A percentile compares a stretch with the other conserved stretches of the same genome.
phyloP scores from a whole-genome alignment of 2,329 filamentous ascomycete species.

The Ascocoryne sarcoides region DNA sequence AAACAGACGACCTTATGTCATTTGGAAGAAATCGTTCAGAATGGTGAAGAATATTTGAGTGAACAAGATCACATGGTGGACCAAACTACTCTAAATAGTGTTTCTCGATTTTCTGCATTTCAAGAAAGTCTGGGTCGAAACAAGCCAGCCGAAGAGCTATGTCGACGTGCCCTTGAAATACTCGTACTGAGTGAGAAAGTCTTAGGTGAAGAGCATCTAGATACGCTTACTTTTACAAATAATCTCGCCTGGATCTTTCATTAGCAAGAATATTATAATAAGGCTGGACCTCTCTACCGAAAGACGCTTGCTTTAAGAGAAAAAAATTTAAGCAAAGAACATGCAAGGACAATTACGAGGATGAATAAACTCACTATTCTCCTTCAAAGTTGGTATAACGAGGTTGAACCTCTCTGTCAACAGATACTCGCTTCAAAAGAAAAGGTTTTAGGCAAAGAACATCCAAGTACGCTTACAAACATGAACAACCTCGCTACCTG shows the following conservation, averaged over 20 bases:
- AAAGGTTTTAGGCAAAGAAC: constrained; percentile 9
- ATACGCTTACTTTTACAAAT: constrained; percentile 2
- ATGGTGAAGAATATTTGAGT: constrained; percentile 3
- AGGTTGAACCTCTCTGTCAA: constrained; percentile 6
- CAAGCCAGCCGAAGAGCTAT: constrained; percentile 1
- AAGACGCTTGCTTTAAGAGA: constrained; percentile 6
- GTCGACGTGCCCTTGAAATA: neutral
- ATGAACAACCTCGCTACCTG: constrained; percentile 8
- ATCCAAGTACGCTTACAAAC: constrained; percentile 6
- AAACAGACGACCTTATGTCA: constrained; percentile 1
- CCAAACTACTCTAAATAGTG: neutral
- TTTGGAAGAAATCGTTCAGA: neutral
- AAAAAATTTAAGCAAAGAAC: constrained; percentile 6
- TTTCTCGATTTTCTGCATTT: constrained; percentile 1
- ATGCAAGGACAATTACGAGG: constrained; percentile 3
- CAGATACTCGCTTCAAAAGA: constrained; percentile 6
- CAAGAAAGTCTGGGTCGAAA: constrained; percentile 1
- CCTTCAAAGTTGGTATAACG: constrained; percentile 4
- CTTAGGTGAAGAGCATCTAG: constrained; percentile 6
- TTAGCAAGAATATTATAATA: constrained; percentile 18
- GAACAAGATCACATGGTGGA: neutral
- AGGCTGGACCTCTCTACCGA: constrained; percentile 8
- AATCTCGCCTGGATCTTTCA: constrained; percentile 30
- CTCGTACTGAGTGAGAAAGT: constrained; percentile 12
- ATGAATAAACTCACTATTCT: constrained; percentile 8